Evolutionary conservation across 352 stramenopile genomes (phyloP).

Genomic region (Phytopythium kandeliae): DNA sequence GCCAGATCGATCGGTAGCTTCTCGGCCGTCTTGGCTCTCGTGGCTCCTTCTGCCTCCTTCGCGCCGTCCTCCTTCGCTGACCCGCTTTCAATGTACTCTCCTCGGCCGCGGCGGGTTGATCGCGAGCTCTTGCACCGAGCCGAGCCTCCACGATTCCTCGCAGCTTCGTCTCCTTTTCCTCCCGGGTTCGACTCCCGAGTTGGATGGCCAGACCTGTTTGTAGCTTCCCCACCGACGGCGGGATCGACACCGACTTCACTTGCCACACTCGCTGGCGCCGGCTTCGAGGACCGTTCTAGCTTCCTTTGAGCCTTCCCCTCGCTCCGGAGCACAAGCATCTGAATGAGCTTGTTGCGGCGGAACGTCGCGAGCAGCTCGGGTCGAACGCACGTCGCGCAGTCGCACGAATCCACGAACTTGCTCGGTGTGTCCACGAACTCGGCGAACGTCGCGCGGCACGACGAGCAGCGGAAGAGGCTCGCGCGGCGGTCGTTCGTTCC

Average conservation of each 20-base stretch:
- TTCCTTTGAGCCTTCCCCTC: neutral
- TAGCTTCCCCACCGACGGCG: neutral
- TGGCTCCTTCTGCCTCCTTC: neutral
- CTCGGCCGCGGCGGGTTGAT: neutral
- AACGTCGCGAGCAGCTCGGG: slow-evolving; percentile 29
- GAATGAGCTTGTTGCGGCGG: slow-evolving; percentile 28
- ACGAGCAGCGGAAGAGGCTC: slow-evolving; percentile 37
- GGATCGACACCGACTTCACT: neutral
- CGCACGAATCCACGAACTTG: slow-evolving; percentile 28
- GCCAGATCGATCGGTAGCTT: neutral
- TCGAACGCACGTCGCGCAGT: slow-evolving; percentile 30
- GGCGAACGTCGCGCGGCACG: slow-evolving; percentile 36
- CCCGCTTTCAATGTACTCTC: neutral
- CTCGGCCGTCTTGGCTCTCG: neutral
- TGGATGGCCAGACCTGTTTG: neutral
- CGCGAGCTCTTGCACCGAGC: slow-evolving; percentile 5
- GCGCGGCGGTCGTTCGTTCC: slow-evolving; percentile 16
- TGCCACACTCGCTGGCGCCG: neutral
- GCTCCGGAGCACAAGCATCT: slow-evolving; percentile 37
- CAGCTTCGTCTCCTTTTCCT: neutral
- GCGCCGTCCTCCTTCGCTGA: neutral
- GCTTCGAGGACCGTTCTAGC: neutral
- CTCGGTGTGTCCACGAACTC: slow-evolving; percentile 29
- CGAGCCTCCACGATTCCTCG: neutral
- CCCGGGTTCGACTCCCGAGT: neutral